A percentile compares a stretch with the other conserved stretches of the same genome.
Evolutionary conservation across 1,139 yeast genomes (phyloP).

Genomic region (Suhomyces wounanorum): DNA sequence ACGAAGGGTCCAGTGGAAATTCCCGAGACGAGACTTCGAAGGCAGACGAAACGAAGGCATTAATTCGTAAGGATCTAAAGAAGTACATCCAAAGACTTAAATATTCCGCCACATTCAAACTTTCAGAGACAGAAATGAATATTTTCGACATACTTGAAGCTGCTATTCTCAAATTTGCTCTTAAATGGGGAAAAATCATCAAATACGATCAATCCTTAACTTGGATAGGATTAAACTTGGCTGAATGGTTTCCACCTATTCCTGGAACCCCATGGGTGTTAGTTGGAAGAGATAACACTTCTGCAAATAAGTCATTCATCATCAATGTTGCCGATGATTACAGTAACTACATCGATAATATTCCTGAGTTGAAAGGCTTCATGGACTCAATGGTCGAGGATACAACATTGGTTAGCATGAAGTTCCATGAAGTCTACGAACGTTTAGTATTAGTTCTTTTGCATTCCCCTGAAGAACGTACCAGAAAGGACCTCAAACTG

Average conservation of each 20-base stretch:
- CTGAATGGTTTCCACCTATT: conserved; percentile 85
- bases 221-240: conserved; percentile 85
- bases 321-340: conserved; percentile 51
- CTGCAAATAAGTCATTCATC: conserved; percentile 27
- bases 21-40: conserved; percentile 5
- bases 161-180: conserved; percentile 63
- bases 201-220: conserved; percentile 81
- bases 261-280: conserved; percentile 47
- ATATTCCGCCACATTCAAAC: conserved; percentile 18
- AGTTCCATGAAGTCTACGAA: conserved; percentile 73
- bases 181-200: conserved; percentile 77
- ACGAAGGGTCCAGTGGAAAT: conserved; percentile 18
- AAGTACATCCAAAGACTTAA: conserved; percentile 52
- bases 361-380: conserved; percentile 30
- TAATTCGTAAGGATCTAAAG: conserved; percentile 52
- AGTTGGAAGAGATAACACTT: conserved; percentile 40
- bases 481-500: conserved; percentile 6
- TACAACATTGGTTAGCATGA: conserved; percentile 36
- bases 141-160: conserved; percentile 60
- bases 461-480: conserved; percentile 60
- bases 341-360: conserved; percentile 44
- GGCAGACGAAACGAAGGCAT: conserved; percentile 27
- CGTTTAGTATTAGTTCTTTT: conserved; percentile 72
- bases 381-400: conserved; percentile 32
- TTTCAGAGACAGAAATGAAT: conserved; percentile 47